Evolutionary conservation across 306 rosid species (phyloP), one percentile per base, ranked within the genome.

Genomic region (Dalbergia oliveri): DNA sequence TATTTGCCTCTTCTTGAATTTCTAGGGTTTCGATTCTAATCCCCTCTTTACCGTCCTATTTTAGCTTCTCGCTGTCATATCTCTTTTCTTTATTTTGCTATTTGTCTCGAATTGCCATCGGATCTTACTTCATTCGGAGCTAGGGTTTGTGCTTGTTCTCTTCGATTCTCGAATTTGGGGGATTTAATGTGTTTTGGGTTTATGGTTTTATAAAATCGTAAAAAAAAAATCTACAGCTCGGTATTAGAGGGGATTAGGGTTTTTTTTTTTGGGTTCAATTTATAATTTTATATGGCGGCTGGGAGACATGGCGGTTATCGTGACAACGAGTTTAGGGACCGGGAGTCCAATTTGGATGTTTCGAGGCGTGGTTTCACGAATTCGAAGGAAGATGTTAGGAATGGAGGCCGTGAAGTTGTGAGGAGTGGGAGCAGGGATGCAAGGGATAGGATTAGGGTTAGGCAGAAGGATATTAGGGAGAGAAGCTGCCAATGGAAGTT

Each of bases 281-380:
- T 39, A 67, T 75, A 31, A n/a, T 19, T 65, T 69, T 73, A 41
- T 75, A 94, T 95, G 99, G 94, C 99, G 53, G 93, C 97, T 83
- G 98, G 99, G 21, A 89, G 96, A 73, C 91, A 90, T 80, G 97
- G 97, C 26, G 90, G 91, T 67, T 93, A 89, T 83, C 93, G 87
- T 39, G 96, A 91, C 12, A 90, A 82, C 73, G 98, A 89, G 78
- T 80, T 87, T 66, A 88, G 92, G 86, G 96, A 91, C 62, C 90
- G 90, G 6, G 99, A 90, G 79, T 88, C 96, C 47, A 83, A 75
- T 63, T 72, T 88, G 66, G 98, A 92, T 23, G 84, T 68, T 68
- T 69, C 91, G 2, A 86, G 87, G 54, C 85, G 76, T 13, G 84
- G 83, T 58, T 82, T 78, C 1, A 21, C 84, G 16, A 83, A 66